A percentile compares a stretch with the other conserved stretches of the same genome.
Conservation (phyloP, 257 asterid species). For the Plantago ovata region DNA sequence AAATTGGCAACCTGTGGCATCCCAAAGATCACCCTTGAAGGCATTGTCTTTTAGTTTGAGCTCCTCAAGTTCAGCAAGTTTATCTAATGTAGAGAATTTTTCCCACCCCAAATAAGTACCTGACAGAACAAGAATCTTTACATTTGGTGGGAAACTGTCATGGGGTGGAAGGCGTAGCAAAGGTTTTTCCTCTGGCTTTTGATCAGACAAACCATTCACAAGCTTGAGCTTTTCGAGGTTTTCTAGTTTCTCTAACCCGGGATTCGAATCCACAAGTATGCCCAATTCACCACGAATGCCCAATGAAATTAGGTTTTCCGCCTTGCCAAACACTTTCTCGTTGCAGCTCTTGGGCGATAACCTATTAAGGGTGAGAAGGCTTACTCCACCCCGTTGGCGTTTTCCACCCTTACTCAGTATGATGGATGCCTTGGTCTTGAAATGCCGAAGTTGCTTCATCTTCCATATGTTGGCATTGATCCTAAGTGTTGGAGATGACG, state of each 20-base stretch:
- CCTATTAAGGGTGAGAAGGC: neutral
- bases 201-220: neutral
- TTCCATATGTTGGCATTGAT: conserved; percentile 1
- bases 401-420: neutral
- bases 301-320: neutral
- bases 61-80: neutral
- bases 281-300: conserved; percentile 1
- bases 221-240: neutral
- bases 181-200: neutral
- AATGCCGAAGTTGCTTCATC: neutral
- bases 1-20: neutral
- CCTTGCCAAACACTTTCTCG: neutral
- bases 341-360: neutral
- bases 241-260: neutral
- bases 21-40: neutral
- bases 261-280: neutral
- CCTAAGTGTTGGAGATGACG: neutral
- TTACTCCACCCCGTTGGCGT: neutral
- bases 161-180: neutral
- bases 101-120: neutral
- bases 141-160: neutral
- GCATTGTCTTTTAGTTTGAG: conserved; percentile 11
- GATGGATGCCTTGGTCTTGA: conserved; percentile 1
- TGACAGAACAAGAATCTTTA: neutral
- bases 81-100: neutral